Evolutionary conservation across 2,329 filamentous ascomycete genomes (phyloP).

Genomic region (Cordyceps javanica): DNA sequence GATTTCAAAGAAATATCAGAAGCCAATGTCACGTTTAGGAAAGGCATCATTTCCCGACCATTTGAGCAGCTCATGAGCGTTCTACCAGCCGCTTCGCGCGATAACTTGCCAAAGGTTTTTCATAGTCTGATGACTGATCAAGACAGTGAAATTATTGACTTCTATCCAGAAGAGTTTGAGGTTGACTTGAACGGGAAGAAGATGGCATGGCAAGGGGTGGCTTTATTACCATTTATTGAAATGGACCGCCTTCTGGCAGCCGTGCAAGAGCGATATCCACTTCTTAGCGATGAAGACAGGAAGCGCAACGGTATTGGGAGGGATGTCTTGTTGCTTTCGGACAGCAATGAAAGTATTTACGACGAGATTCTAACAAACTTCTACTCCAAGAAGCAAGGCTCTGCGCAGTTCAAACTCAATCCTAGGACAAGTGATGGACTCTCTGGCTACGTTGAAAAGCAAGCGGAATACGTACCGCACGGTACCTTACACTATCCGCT

Average conservation of each 20-base stretch:
- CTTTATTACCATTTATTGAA: constrained; percentile 91
- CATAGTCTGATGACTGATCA: constrained; percentile 84
- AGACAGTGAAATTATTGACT: constrained; percentile 90
- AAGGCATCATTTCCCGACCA: constrained; percentile 78
- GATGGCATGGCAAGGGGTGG: constrained; percentile 95
- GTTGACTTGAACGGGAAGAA: constrained; percentile 97
- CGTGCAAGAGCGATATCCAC: constrained; percentile 75
- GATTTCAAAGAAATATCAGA: constrained; percentile 83
- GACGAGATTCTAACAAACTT: constrained; percentile 78
- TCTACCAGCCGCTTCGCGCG: constrained; percentile 84
- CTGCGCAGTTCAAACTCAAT: constrained; percentile 64
- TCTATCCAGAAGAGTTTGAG: constrained; percentile 91
- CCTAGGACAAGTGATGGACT: constrained; percentile 70
- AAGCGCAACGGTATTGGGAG: constrained; percentile 73
- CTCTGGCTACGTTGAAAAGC: constrained; percentile 73
- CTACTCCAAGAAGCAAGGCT: constrained; percentile 81
- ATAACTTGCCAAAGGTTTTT: constrained; percentile 83
- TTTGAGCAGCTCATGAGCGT: constrained; percentile 99
- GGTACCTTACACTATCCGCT: constrained; percentile 74
- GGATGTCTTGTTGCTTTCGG: constrained; percentile 79
- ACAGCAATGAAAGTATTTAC: constrained; percentile 72
- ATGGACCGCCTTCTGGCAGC: constrained; percentile 78
- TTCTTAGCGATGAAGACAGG: constrained; percentile 69
- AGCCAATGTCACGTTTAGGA: constrained; percentile 74
- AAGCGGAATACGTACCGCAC: constrained; percentile 78